Evolutionary conservation across 2,329 filamentous ascomycete genomes (phyloP).

Genomic region (Pseudocercospora cruenta): DNA sequence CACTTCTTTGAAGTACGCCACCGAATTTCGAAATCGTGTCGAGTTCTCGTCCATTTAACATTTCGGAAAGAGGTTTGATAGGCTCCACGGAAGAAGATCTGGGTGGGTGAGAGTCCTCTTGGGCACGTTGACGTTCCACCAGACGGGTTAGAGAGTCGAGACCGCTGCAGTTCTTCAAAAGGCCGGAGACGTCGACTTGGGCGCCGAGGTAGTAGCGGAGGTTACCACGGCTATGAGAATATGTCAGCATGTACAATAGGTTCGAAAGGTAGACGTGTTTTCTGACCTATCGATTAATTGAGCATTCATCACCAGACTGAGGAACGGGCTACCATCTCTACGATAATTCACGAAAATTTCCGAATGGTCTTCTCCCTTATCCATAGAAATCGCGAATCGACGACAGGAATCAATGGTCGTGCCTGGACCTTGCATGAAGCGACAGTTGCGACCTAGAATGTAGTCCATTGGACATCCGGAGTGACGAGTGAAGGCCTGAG

Average conservation of each 20-base stretch:
- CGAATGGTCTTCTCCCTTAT: conserved; percentile 66
- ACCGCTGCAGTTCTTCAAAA: conserved; percentile 68
- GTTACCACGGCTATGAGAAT: conserved; percentile 55
- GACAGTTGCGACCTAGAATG: conserved; percentile 72
- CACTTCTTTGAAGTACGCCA: conserved; percentile 14
- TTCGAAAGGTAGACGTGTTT: no score
- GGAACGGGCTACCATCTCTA: conserved; percentile 73
- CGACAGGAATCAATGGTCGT: conserved; percentile 47
- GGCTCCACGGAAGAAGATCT: conserved; percentile 31
- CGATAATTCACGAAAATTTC: conserved; percentile 76
- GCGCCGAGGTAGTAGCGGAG: conserved; percentile 72
- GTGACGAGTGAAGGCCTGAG: conserved; percentile 73
- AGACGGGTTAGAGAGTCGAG: conserved; percentile 59
- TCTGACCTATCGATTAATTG: conserved; percentile 46
- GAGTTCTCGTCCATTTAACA: conserved; percentile 17
- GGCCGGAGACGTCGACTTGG: conserved; percentile 70
- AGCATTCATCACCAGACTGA: conserved; percentile 68
- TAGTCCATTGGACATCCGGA: conserved; percentile 76
- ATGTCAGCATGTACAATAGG: no score
- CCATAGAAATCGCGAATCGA: conserved; percentile 46
- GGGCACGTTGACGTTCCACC: conserved; percentile 7
- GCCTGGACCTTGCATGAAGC: conserved; percentile 76
- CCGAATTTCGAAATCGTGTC: conserved; percentile 17
- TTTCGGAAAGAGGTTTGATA: conserved; percentile 22
- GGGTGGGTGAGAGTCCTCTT: not conserved